phyloP scores from a whole-genome alignment of 1,139 yeast genomes.

The Suhomyces taliae region DNA sequence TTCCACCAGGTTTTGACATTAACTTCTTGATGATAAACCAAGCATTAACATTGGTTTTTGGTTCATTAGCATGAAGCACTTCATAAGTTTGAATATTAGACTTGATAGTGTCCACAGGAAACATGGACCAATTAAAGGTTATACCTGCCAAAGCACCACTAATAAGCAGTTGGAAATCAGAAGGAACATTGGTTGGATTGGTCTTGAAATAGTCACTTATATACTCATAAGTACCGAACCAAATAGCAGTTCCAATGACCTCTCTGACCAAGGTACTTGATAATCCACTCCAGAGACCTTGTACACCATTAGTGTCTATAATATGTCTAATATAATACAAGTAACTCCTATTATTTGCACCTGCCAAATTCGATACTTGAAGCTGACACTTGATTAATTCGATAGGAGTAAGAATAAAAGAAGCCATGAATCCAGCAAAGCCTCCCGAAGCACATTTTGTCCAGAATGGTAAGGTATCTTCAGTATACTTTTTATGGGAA shows the following conservation, averaged over 20 bases:
- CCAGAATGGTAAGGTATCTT: constrained; percentile 31
- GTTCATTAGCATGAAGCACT: constrained; percentile 17
- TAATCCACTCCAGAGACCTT: constrained; percentile 77
- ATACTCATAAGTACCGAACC: constrained; percentile 89
- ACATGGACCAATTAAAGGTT: constrained; percentile 72
- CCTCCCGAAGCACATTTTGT: constrained; percentile 67
- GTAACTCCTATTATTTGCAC: constrained; percentile 15
- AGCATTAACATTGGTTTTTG: constrained; percentile 2
- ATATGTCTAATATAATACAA: constrained; percentile 45
- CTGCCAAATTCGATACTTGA: constrained; percentile 65
- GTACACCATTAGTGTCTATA: constrained; percentile 49
- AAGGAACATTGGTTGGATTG: constrained; percentile 16
- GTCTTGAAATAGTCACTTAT: constrained; percentile 41
- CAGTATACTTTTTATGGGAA: constrained; percentile 3
- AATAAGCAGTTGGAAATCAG: constrained; percentile 55
- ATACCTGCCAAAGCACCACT: constrained; percentile 91
- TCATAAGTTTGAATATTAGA: constrained; percentile 77
- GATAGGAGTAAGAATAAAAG: constrained; percentile 84
- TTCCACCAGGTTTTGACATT: constrained; percentile 49
- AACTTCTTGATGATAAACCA: constrained; percentile 26
- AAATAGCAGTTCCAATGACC: constrained; percentile 85
- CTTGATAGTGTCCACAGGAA: constrained; percentile 90
- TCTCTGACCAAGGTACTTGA: constrained; percentile 82
- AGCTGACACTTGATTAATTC: constrained; percentile 85
- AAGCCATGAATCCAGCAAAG: constrained; percentile 78